Percentiles rank a stretch among this genome's conserved stretches.
Evolutionary conservation across 2,329 filamentous ascomycete species (phyloP).

Genomic region (Aureobasidium lini): DNA sequence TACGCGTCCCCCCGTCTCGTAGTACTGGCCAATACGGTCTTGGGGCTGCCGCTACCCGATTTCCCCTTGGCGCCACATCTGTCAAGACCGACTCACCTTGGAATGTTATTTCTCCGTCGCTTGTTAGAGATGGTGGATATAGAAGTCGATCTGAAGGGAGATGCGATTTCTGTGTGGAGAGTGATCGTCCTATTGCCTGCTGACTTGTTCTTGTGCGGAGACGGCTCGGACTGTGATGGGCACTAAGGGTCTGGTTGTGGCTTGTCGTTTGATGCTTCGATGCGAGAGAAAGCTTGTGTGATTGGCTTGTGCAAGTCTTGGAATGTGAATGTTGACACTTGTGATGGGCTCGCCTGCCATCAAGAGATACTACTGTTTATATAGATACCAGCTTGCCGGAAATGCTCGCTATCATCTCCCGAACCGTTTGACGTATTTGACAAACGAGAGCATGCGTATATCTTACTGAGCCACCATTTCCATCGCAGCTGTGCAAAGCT

Average conservation of each 20-base stretch:
- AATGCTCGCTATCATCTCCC: not conserved
- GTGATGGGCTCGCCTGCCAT: too few species aligned
- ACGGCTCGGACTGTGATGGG: not conserved
- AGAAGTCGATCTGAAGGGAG: not conserved
- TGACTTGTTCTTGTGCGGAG: conserved; percentile 1
- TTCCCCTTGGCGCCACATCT: not conserved
- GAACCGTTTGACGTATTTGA: not conserved
- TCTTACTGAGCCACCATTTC: not conserved
- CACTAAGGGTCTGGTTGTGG: conserved; percentile 7
- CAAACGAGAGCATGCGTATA: not conserved
- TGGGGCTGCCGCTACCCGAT: not conserved
- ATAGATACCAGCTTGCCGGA: too few species aligned
- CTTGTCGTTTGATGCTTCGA: not conserved
- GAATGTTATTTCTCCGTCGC: not conserved
- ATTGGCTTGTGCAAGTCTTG: too few species aligned
- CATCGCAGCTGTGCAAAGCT: not conserved
- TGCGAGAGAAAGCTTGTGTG: not conserved
- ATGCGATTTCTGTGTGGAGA: not conserved
- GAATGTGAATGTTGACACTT: too few species aligned
- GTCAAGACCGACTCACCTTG: not conserved
- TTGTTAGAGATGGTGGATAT: not conserved
- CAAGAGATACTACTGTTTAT: too few species aligned
- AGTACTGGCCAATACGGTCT: not conserved
- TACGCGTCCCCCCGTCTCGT: not conserved
- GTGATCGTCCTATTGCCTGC: conserved; percentile 5